Evolutionary conservation across 2,329 filamentous ascomycete species (phyloP), one percentile per base, ranked within the genome.

Genomic region (Stromatinia cepivora): DNA sequence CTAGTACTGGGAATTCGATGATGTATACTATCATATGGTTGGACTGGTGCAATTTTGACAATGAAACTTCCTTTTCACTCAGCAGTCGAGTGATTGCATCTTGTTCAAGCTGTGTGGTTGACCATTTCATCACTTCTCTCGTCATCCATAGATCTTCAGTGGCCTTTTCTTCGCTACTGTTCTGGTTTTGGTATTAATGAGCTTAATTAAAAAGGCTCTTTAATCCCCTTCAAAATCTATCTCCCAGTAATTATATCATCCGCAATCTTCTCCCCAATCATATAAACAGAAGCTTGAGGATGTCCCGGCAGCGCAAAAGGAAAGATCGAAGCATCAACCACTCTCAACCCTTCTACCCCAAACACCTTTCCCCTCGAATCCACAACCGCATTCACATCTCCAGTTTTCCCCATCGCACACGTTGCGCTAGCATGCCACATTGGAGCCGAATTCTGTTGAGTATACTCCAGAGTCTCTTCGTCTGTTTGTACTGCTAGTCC

Each of bases 191-290:
- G n/a, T 63, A 28, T 28, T 50, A 46, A 63, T 25, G 22, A 50
- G 36, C 11, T 8, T 3, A 36, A 36, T 52, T 17, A 15, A 42
- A 15, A 11, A 25, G 7, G 10, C 34, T 36, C 3, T 36, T 2
- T n/a, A 6, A 20, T 0, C 2, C 15, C 46, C 8, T 8, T 39
- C 4, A 20, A 25, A 17, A 45, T 6, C 2, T 28, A 63, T 34
- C 48, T 58, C 25, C 48, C 50, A 25, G 9, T 50, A 4, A 36
- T 48, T 46, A 63, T 57, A 28, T 68, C 56, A 50, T 70, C 50
- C 20, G 48, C 65, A 52, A 68, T 64, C 20, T 70, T 68, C 52
- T 70, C 69, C 0, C 58, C 69, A 58, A 70, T 46, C 69, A 70
- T 70, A 45, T 68, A 70, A 31, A 70, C 65, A 46, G 54, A 48